Evolutionary conservation across 108 stramenopile species (phyloP).

Genomic region (Conticribra weissflogii): DNA sequence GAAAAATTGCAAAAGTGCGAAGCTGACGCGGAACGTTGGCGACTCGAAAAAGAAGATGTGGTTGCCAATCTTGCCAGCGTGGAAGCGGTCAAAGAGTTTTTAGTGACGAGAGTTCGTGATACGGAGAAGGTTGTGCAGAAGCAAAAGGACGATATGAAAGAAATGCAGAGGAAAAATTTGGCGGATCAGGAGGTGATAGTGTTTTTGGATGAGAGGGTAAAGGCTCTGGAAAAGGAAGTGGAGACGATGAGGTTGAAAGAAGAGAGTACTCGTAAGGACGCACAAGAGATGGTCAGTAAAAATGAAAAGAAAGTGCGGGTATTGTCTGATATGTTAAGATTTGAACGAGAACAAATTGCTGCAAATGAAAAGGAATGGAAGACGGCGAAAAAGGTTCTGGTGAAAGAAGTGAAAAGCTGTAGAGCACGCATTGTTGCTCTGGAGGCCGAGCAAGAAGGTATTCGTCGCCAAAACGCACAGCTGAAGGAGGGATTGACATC

Average conservation of each 20-base stretch:
- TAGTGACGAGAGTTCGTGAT: slow-evolving; percentile 72
- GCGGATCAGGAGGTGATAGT: slow-evolving; percentile 92
- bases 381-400: slow-evolving; percentile 77
- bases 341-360: slow-evolving; percentile 71
- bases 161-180: slow-evolving; percentile 68
- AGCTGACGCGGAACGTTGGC: slow-evolving; percentile 49
- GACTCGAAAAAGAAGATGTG: slow-evolving; percentile 65
- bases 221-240: slow-evolving; percentile 66
- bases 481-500: slow-evolving; percentile 51
- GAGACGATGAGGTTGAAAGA: slow-evolving; percentile 47
- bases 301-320: slow-evolving; percentile 70
- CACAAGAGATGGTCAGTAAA: slow-evolving; percentile 42
- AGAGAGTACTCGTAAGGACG: slow-evolving; percentile 34
- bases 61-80: slow-evolving; percentile 75
- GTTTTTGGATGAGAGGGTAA: slow-evolving; percentile 83
- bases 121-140: slow-evolving; percentile 56
- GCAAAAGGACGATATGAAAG: slow-evolving; percentile 57
- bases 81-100: slow-evolving; percentile 79
- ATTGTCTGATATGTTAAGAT: slow-evolving; percentile 79
- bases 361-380: slow-evolving; percentile 83
- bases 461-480: slow-evolving; percentile 71
- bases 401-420: slow-evolving; percentile 88
- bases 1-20: slow-evolving; percentile 69
- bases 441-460: slow-evolving; percentile 82
- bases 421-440: slow-evolving; percentile 71